phyloP scores from a whole-genome alignment of 352 stramenopile species.

The Blastocystis sp. region DNA sequence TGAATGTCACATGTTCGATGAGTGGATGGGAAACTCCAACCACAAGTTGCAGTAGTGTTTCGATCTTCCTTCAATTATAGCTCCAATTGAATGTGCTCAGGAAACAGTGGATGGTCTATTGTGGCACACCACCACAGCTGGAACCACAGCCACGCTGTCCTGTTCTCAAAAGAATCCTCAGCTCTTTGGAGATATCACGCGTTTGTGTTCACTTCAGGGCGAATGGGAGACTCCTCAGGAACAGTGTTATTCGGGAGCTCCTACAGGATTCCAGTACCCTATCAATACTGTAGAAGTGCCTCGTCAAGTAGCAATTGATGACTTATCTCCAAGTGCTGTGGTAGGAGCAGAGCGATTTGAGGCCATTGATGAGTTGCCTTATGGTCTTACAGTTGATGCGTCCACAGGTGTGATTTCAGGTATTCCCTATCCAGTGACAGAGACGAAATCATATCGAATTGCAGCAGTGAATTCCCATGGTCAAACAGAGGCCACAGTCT shows the following conservation, averaged over 20 bases:
- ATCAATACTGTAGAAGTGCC: neutral
- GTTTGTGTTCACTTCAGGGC: constrained; percentile 9
- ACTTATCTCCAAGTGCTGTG: neutral
- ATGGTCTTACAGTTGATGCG: constrained; percentile 8
- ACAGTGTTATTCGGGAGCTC: neutral
- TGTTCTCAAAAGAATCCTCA: neutral
- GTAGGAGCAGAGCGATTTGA: constrained; percentile 45
- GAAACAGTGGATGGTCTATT: neutral
- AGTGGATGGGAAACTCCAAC: constrained; percentile 30
- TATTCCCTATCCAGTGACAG: neutral
- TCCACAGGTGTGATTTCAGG: constrained; percentile 31
- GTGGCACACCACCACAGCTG: neutral
- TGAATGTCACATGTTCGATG: neutral
- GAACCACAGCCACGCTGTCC: neutral
- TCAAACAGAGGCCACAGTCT: neutral
- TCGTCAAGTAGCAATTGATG: neutral
- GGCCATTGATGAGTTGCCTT: constrained; percentile 21
- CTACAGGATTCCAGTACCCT: neutral
- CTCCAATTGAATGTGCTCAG: neutral
- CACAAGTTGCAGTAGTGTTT: neutral
- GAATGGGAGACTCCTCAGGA: neutral
- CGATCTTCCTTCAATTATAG: neutral
- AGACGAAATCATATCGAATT: neutral
- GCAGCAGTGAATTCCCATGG: neutral
- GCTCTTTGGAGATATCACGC: neutral